Percentiles rank a stretch among this genome's conserved stretches.
These are phyloP conservation scores for Taphrina deformans DNA, from an alignment of 1,139 yeast species.

Conservation along the genomic window DNA sequence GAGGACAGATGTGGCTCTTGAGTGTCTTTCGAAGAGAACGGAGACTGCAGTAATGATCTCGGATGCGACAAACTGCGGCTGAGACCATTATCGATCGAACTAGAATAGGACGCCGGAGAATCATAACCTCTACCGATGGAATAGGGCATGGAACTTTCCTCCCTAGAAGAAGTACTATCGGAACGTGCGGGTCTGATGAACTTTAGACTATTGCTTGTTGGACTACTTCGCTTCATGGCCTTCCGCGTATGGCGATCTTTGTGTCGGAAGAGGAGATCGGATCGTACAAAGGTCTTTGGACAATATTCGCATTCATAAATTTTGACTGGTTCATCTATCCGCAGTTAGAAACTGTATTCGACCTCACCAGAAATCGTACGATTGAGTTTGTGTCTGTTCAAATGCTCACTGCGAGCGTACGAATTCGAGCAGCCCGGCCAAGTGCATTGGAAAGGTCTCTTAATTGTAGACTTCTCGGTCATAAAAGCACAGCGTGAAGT, in stretches of 20 bases:
- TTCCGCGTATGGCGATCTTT: constrained; percentile 26
- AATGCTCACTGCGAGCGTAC: constrained; percentile 30
- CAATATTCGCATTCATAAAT: constrained; percentile 29
- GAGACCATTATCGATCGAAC: background rate
- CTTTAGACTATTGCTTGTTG: background rate
- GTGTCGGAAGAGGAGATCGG: constrained; percentile 28
- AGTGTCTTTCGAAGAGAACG: constrained; percentile 8
- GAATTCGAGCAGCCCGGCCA: constrained; percentile 33
- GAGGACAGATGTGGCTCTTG: background rate
- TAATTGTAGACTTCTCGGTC: background rate
- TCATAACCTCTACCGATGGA: background rate
- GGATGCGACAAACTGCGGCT: constrained; percentile 8
- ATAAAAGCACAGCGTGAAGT: background rate
- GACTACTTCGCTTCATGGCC: background rate
- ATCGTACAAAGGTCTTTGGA: constrained; percentile 30
- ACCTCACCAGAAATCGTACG: background rate
- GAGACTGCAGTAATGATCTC: constrained; percentile 26
- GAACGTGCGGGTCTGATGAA: constrained; percentile 28
- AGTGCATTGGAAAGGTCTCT: constrained; percentile 19
- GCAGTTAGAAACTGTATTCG: background rate
- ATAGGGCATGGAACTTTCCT: constrained; percentile 1
- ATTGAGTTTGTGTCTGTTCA: constrained; percentile 28
- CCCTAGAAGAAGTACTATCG: constrained; percentile 17
- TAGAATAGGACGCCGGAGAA: background rate
- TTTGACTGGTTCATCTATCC: constrained; percentile 24